Evolutionary conservation across 768 basidiomycete genomes (phyloP), one percentile per base, ranked within the genome.

Genomic region (Omphalotus guepiniiformis): DNA sequence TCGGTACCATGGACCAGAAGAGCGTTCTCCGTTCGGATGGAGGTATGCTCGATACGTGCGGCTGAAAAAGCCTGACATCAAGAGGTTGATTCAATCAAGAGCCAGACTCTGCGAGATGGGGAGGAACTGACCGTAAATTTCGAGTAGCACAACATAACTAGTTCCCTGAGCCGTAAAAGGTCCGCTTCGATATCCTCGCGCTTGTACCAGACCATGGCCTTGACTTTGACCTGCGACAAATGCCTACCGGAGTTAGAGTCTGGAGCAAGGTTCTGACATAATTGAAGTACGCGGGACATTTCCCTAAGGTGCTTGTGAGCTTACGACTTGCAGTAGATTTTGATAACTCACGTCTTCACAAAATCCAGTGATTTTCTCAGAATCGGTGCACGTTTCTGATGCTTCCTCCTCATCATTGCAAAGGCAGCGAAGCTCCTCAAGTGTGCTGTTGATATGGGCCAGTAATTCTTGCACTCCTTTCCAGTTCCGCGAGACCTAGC

Each of bases 191-290:
- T 18, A 15, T 54, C 37, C 15, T 54, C 46, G 1, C 49, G 50
- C 40, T 54, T 51, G 3, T 40, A 23, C 53, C 53, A 54, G 15
- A 9, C 15, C 22, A 38, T 50, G n/a, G 50, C 16, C 11, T 51
- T 42, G 21, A 49, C 35, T 11, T 36, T 2, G 12, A 11, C n/a
- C 30, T 11, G n/a, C n/a, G 30, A 34, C 30, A 34, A n/a, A 11
- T 11, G n/a, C n/a, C n/a, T n/a, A n/a, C n/a, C n/a, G n/a, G n/a
- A n/a, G n/a, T n/a, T 34, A n/a, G 11, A n/a, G n/a, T 11, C n/a
- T 34, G 30, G 30, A 11, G n/a, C n/a, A n/a, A 34, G 30, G 11
- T 34, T 34, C n/a, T 34, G 30, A 34, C 30, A 34, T 34, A 34
- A n/a, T n/a, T 34, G 11, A n/a, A 11, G 30, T n/a, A 34, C 30